Base-by-base conservation (phyloP, 2,329 filamentous ascomycete species). In the Shiraia sp. region DNA sequence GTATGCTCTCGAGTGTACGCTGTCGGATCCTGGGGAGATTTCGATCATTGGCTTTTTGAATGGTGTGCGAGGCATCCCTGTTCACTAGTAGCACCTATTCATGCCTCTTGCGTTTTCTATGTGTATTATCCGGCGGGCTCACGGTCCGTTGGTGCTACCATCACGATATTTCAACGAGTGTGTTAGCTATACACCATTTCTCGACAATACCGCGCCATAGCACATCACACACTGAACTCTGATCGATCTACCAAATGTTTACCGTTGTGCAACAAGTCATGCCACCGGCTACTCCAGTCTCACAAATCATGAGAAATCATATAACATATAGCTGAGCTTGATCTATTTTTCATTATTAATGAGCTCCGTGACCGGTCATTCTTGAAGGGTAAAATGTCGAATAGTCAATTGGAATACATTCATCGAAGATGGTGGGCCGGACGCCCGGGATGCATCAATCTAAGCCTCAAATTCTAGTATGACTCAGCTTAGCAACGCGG, bases 51-150 rank as follows among this genome's bases (percentile, higher is more conserved):
- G 53, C 59, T 49, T 57, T 65, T 54, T 32, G 57, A 15, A 40
- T 35, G 31, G 28, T 32, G 23, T 39, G 32, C 35, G 38, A 33
- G 31, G 28, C 32, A 25, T 39, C 29, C 35, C 47, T 38, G 46
- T 49, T 55, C 45, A 50, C 42, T 41, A 42, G 32, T 30, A 28
- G 25, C 37, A 30, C 33, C 41, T 44, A 45, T 53, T 45, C 47
- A 35, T 58, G 39, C 34, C 28, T 33, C 17, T 30, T 28, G 38
- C 29, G 15, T 36, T 30, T 32, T 32, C 28, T 24, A 57, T 57
- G 19, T 5, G 8, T 22, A 22, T 64, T 50, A 61, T 41, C 59
- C 59, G 59, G 49, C 63, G 61, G 63, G 36, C 51, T 59, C 32
- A 42, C 63, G 61, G 61, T 59, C 63, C 63, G 63, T 42, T 57